Evolutionary conservation across 208 protist species (phyloP), one percentile per base, ranked within the genome.

Genomic region (Acanthamoeba sp.): DNA sequence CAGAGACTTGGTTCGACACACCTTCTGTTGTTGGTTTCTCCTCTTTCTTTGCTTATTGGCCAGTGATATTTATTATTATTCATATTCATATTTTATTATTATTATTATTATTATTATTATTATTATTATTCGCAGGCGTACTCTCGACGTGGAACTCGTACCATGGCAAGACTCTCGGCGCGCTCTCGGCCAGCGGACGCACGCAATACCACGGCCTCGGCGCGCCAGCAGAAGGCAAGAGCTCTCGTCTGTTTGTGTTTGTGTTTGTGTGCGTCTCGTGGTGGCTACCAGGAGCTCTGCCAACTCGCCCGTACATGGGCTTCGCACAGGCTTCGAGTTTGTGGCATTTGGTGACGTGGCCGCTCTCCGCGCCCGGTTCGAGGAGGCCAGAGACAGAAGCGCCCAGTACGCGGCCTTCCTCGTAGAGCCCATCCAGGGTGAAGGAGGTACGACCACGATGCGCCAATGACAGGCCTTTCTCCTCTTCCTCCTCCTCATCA

Each of bases 381-480:
- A 91, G 36, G 57, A 38, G 27, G 85, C 57, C 4, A 34, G 27
- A 3, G 24, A 42, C 24, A 52, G n/a, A 55, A 27, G 62, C 57
- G 55, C 34, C 36, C 85, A 91, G 40, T 91, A 73, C 40, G 93
- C 89, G 80, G 98, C 88, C 20, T 99, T 99, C 89, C 95, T 99
- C 18, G 80, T 97, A 14, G 98, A 99, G 94, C 98, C 98, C 40
- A 99, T 99, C 95, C 98, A 99, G 96, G 98, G 98, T 76, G 98
- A 99, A 94, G 98, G 98, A 29, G 98, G 98, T 45, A 38, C 29
- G 16, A 2, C 3, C 22, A 59, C n/a, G n/a, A n/a, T n/a, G n/a
- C n/a, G n/a, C n/a, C n/a, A n/a, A n/a, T n/a, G n/a, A n/a, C n/a
- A n/a, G n/a, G n/a, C n/a, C n/a, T n/a, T n/a, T n/a, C n/a, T n/a